Conservation (phyloP, 1,284 basidiomycete species). For the Tilletia setariae region DNA sequence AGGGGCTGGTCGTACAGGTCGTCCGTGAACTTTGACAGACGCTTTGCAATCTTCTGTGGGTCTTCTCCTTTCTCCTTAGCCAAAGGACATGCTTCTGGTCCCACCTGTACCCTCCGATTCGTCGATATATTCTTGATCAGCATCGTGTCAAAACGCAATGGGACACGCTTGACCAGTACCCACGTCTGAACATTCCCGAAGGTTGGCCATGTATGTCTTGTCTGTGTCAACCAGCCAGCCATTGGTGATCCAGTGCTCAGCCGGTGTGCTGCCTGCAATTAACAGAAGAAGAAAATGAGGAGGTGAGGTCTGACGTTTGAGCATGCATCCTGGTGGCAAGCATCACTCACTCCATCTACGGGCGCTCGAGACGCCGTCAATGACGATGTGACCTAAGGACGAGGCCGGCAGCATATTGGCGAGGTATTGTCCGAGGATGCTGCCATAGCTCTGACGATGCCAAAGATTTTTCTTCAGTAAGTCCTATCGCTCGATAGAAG, state of each 20-base stretch:
- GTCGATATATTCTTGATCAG: background rate
- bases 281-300: slow-evolving; percentile 24
- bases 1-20: background rate
- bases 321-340: background rate
- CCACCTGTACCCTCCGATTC: slow-evolving; percentile 10
- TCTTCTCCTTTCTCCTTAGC: slow-evolving; percentile 20
- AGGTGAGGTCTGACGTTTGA: background rate
- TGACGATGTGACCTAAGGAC: slow-evolving; percentile 30
- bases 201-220: slow-evolving; percentile 22
- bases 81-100: slow-evolving; percentile 23
- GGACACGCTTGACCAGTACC: background rate
- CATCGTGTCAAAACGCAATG: background rate
- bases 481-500: too few species aligned
- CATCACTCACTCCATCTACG: background rate
- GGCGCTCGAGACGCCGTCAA: slow-evolving; percentile 22
- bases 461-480: too few species aligned
- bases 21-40: slow-evolving; percentile 18
- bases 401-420: slow-evolving; percentile 47
- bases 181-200: slow-evolving; percentile 23
- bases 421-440: slow-evolving; percentile 44
- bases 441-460: slow-evolving; percentile 26
- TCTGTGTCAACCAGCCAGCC: slow-evolving; percentile 28
- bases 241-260: slow-evolving; percentile 53
- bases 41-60: slow-evolving; percentile 20
- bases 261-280: slow-evolving; percentile 50